Evolutionary conservation across 2,329 filamentous ascomycete genomes (phyloP).

Genomic region (Albifimbria verrucaria): DNA sequence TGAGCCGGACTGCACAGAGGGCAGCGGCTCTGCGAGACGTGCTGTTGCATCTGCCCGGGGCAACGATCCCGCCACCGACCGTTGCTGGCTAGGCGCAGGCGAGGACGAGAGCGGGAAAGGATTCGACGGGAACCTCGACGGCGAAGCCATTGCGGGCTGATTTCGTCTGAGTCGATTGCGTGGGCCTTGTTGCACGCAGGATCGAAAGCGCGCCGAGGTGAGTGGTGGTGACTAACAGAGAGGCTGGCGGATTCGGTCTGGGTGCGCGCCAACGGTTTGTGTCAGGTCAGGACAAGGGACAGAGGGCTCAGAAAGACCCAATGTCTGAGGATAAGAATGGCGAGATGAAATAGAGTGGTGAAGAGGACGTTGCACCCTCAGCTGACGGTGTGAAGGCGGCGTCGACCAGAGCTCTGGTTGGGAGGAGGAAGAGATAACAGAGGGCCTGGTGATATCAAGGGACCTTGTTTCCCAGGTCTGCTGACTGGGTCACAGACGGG

Average conservation of each 20-base stretch:
- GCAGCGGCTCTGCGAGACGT: slow-evolving; percentile 56
- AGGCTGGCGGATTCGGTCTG: background rate
- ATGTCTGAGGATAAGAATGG: background rate
- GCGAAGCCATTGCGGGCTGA: slow-evolving; percentile 31
- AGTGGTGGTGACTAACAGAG: background rate
- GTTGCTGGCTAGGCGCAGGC: slow-evolving; percentile 41
- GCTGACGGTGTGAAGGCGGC: background rate
- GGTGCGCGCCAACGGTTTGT: background rate
- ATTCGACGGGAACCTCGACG: slow-evolving; percentile 33
- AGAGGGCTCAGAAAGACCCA: background rate
- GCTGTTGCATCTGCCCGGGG: slow-evolving; percentile 60
- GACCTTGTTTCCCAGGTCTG: slow-evolving; percentile 2
- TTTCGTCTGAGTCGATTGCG: slow-evolving; percentile 6
- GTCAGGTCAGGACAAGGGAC: background rate
- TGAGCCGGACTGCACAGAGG: slow-evolving; percentile 33
- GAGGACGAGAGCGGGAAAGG: slow-evolving; percentile 43
- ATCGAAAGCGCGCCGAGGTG: too few relatives aligned
- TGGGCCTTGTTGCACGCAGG: background rate
- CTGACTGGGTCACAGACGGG: slow-evolving; percentile 12
- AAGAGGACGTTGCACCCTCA: background rate
- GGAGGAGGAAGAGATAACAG: background rate
- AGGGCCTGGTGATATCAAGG: background rate
- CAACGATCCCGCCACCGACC: slow-evolving; percentile 47
- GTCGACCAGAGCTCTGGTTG: background rate
- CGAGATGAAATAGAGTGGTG: background rate